Base-by-base conservation (phyloP, 345 rosid species). In the Salix dunnii region DNA sequence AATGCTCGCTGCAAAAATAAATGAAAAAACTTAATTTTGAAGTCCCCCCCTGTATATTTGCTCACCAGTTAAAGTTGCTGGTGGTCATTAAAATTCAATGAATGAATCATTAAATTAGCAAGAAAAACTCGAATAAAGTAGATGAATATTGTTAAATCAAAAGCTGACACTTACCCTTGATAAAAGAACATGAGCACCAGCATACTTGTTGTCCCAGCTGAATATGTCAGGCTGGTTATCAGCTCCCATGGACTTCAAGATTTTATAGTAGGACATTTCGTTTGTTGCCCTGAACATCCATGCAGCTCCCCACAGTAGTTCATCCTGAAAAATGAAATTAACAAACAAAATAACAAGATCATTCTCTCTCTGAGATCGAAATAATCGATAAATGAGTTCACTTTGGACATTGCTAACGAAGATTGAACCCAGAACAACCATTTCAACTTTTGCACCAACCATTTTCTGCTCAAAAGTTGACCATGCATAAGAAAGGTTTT, bases 151-250 rank as follows among this genome's bases (percentile, higher is more conserved):
- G 27, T 49, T 5, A 61, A 63, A 60, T n/a, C 2, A 69, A 48
- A 23, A 23, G n/a, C 2, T 2, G 11, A 8, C 33, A 49, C 76
- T 70, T 74, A 92, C 97, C 90, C 95, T 85, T 2, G 97, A 81
- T 1, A 94, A 84, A 64, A 94, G 92, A 73, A 94, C 93, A 71
- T 90, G 85, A 74, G 92, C 95, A n/a, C 98, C 97, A 8, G 97
- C 97, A 74, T 86, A 88, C 73, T 94, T 92, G 74, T 94, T 90
- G 86, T 94, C 97, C 98, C 98, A 94, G 83, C 98, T 92, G 82
- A 94, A 94, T 28, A 90, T 69, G 74, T 94, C 97, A 2, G 97
- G 90, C 30, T 89, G 88, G 30, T 93, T 97, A 81, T 89, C 91
- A 67, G 87, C 91, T 70, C 97, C 97, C 36, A 91, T 38, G 1